Percentiles rank a stretch among this genome's conserved stretches.
Conservation (phyloP, 2,329 filamentous ascomycete genomes). For the Stachybotrys chartarum region DNA sequence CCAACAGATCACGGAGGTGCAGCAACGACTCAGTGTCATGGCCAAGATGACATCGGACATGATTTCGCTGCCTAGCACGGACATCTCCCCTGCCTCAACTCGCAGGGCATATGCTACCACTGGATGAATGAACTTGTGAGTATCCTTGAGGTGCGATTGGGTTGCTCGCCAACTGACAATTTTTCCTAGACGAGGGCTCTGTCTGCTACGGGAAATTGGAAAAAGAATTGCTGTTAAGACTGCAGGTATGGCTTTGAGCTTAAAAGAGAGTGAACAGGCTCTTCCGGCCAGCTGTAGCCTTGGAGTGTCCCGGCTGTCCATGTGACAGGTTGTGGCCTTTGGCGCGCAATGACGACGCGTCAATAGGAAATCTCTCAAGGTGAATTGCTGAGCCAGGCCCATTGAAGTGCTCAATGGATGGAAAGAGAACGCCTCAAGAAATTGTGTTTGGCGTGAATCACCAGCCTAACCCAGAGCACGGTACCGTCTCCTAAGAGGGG, state of each 20-base stretch:
- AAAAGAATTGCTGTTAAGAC: background rate
- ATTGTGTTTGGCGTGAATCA: background rate
- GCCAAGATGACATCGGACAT: slow-evolving; percentile 36
- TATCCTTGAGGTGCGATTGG: background rate
- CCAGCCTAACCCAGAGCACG: background rate
- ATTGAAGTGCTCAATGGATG: background rate
- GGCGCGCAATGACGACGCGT: too few species aligned
- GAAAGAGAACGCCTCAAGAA: background rate
- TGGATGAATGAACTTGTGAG: slow-evolving; percentile 21
- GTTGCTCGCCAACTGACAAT: too few species aligned
- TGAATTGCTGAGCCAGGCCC: background rate
- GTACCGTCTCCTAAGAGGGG: background rate
- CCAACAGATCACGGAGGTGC: slow-evolving; percentile 44
- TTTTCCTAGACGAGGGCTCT: background rate
- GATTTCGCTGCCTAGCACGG: slow-evolving; percentile 13
- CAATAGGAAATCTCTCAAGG: background rate
- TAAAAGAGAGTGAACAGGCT: background rate
- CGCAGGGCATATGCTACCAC: slow-evolving; percentile 18
- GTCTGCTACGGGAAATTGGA: background rate
- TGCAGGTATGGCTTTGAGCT: background rate
- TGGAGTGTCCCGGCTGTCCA: background rate
- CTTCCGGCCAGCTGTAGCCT: background rate
- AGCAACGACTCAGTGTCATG: slow-evolving; percentile 44
- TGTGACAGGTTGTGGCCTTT: background rate
- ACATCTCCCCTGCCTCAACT: slow-evolving; percentile 10